phyloP scores from a whole-genome alignment of 2,329 filamentous ascomycete species.

The Chrysoporthe puriensis region DNA sequence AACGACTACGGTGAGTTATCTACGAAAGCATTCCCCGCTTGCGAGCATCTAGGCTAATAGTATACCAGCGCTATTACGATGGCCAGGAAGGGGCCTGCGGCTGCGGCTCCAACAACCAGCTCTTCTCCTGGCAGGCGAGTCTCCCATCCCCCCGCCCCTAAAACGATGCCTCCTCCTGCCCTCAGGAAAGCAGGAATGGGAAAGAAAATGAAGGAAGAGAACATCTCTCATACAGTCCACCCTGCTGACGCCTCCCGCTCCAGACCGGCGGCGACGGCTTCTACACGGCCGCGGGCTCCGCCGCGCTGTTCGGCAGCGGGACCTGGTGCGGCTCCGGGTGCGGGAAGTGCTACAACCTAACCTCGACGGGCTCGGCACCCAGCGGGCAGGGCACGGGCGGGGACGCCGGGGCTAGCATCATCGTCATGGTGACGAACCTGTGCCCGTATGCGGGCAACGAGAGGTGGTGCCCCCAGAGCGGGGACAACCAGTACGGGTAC shows the following conservation, averaged over 20 bases:
- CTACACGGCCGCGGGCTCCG: constrained; percentile 36
- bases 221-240: not conserved
- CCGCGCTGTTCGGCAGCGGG: constrained; percentile 32
- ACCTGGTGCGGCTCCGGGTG: constrained; percentile 38
- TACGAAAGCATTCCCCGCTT: not conserved
- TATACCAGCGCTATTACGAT: constrained; percentile 24
- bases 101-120: constrained; percentile 13
- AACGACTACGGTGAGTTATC: constrained; percentile 22
- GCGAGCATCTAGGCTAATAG: not conserved
- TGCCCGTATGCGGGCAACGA: constrained; percentile 41
- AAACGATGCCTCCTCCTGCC: not conserved
- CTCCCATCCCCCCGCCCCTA: not conserved
- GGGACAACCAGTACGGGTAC: constrained; percentile 16
- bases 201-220: not conserved
- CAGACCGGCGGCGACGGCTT: constrained; percentile 16
- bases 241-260: not conserved
- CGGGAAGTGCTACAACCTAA: constrained; percentile 37
- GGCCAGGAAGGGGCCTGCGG: constrained; percentile 23
- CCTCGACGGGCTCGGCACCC: constrained; percentile 33
- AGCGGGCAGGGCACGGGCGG: constrained; percentile 19
- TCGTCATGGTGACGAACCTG: constrained; percentile 41
- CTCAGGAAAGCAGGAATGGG: not conserved
- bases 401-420: constrained; percentile 33
- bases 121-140: constrained; percentile 22
- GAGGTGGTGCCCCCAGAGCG: constrained; percentile 40